phyloP scores from a whole-genome alignment of 352 stramenopile species.

The Globisporangium canariense region DNA sequence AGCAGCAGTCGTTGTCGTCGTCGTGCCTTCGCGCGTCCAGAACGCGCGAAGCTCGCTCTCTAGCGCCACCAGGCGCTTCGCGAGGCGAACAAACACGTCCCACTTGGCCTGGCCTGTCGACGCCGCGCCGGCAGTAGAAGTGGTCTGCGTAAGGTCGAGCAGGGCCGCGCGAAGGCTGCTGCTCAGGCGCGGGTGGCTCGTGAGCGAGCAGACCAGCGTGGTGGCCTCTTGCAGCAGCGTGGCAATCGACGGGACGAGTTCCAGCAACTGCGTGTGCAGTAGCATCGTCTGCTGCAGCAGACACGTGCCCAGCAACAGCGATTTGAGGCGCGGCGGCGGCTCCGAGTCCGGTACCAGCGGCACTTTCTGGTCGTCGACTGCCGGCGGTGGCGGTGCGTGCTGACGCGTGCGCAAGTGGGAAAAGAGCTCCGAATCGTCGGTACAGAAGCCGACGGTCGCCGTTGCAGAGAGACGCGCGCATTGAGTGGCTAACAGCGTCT shows the following conservation, averaged over 20 bases:
- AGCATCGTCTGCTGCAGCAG: slow-evolving; percentile 27
- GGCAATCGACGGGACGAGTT: slow-evolving; percentile 20
- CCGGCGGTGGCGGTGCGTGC: neutral
- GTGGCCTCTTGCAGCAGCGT: slow-evolving; percentile 15
- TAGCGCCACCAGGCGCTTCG: slow-evolving; percentile 26
- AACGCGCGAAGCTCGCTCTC: slow-evolving; percentile 25
- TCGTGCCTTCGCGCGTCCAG: slow-evolving; percentile 11
- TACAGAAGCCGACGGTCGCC: slow-evolving; percentile 6
- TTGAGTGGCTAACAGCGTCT: neutral
- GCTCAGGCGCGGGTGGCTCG: slow-evolving; percentile 8
- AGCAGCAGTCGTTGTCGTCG: neutral
- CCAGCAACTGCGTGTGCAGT: slow-evolving; percentile 27
- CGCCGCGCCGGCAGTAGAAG: neutral
- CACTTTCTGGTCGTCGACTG: neutral
- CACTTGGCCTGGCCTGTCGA: slow-evolving; percentile 9
- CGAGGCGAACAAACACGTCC: slow-evolving; percentile 18
- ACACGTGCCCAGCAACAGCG: slow-evolving; percentile 24
- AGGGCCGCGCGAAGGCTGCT: neutral
- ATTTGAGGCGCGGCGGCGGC: neutral
- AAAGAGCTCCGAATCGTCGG: neutral
- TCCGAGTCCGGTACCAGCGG: neutral
- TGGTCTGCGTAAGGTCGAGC: slow-evolving; percentile 1
- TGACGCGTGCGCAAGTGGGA: slow-evolving; percentile 1
- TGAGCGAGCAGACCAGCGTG: slow-evolving; percentile 9
- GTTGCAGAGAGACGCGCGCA: neutral